phyloP scores from a whole-genome alignment of 2,329 filamentous ascomycete species.

The Xylaria hypoxylon region DNA sequence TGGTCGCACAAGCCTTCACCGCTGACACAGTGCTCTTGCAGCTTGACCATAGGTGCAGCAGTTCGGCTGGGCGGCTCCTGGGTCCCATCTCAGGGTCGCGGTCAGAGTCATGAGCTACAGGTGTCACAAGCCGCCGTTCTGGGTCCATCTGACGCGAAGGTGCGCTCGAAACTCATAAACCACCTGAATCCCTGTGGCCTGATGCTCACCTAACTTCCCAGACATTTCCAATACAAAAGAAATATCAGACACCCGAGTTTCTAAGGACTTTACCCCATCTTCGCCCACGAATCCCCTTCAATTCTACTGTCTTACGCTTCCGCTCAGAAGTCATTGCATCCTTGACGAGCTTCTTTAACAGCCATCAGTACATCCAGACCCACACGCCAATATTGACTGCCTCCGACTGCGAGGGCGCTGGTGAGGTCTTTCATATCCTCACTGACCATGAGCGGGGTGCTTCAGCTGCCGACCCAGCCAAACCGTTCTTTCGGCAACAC shows the following conservation, averaged over 20 bases:
- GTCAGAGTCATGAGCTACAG: slow-evolving; percentile 84
- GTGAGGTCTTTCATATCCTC: slow-evolving; percentile 85
- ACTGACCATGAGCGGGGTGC: slow-evolving; percentile 52
- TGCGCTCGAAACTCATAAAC: slow-evolving; percentile 58
- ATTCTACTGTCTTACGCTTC: slow-evolving; percentile 82
- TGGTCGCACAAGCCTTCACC: slow-evolving; percentile 34
- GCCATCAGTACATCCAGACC: slow-evolving; percentile 79
- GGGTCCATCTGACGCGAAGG: slow-evolving; percentile 82
- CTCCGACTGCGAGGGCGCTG: slow-evolving; percentile 96
- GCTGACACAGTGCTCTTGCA: slow-evolving; percentile 56
- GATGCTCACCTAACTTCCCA: slow-evolving; percentile 55
- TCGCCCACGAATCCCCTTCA: slow-evolving; percentile 82
- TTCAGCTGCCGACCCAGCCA: slow-evolving; percentile 53
- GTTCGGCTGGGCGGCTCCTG: slow-evolving; percentile 83
- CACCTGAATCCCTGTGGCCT: slow-evolving; percentile 34
- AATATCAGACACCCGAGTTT: slow-evolving; percentile 91
- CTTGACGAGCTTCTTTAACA: slow-evolving; percentile 79
- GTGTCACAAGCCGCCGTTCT: slow-evolving; percentile 76
- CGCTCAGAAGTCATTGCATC: slow-evolving; percentile 82
- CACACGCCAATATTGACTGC: slow-evolving; percentile 96
- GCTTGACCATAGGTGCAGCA: slow-evolving; percentile 83
- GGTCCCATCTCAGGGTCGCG: slow-evolving; percentile 74
- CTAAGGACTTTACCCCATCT: slow-evolving; percentile 90
- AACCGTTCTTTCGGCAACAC: slow-evolving; percentile 82
- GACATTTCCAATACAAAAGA: slow-evolving; percentile 95